These are phyloP conservation scores for Porphyrellus sp. DNA, from an alignment of 1,284 basidiomycete species.

Conservation along the genomic window DNA sequence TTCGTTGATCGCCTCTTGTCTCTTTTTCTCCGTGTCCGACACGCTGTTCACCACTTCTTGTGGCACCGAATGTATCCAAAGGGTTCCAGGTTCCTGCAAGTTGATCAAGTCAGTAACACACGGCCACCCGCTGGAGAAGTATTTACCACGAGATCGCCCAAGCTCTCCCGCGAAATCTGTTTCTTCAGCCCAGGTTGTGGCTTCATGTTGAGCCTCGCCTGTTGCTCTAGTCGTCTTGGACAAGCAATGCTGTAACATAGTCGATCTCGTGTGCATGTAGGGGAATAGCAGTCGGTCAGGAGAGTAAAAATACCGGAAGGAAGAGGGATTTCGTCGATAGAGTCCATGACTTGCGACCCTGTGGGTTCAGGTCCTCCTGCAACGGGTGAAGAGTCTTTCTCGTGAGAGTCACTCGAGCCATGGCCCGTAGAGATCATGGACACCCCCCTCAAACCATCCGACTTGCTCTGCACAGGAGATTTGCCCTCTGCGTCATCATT, in stretches of 20 bases:
- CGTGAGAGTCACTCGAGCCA: constrained; percentile 41
- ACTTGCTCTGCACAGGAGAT: constrained; percentile 30
- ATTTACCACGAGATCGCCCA: constrained; percentile 76
- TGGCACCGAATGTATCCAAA: constrained; percentile 97
- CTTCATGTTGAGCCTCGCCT: constrained; percentile 89
- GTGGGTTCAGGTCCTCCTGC: constrained; percentile 34
- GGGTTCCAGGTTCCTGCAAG: constrained; percentile 78
- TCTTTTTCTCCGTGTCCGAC: constrained; percentile 89
- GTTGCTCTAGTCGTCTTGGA: constrained; percentile 91
- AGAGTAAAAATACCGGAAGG: constrained; percentile 97
- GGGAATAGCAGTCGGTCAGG: constrained; percentile 96
- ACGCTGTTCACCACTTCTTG: constrained; percentile 92
- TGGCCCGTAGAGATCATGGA: constrained; percentile 40
- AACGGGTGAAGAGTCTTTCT: constrained; percentile 42
- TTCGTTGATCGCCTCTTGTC: constrained; percentile 99
- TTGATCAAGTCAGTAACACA: constrained; percentile 11
- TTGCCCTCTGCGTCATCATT: constrained; percentile 34
- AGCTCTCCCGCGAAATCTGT: constrained; percentile 77
- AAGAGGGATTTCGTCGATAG: constrained; percentile 65
- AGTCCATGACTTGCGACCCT: constrained; percentile 44
- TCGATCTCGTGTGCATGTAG: constrained; percentile 90
- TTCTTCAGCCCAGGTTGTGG: constrained; percentile 85
- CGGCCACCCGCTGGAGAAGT: neutral
- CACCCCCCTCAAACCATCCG: constrained; percentile 20
- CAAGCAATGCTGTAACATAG: constrained; percentile 98